Conservation (phyloP, 2,329 filamentous ascomycete genomes). For the Trichoderma polysporum region DNA sequence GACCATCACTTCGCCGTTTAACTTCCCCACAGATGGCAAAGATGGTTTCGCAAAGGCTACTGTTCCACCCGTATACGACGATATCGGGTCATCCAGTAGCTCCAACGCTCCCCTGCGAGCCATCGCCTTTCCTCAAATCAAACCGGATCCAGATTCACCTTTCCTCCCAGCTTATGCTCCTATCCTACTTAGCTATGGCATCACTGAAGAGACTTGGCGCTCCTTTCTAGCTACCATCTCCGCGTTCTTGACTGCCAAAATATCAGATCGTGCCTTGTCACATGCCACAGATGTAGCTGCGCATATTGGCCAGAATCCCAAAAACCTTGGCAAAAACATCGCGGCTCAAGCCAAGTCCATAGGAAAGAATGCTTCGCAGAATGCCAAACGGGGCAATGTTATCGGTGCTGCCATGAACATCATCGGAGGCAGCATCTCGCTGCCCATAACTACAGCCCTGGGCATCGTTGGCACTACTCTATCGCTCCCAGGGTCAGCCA, state of each 20-base stretch:
- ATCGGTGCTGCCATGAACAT: slow-evolving; percentile 39
- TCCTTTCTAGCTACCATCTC: slow-evolving; percentile 43
- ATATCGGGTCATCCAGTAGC: slow-evolving; percentile 23
- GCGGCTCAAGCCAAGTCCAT: slow-evolving; percentile 38
- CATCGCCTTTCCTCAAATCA: slow-evolving; percentile 44
- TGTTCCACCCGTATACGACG: slow-evolving; percentile 25
- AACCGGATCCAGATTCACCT: slow-evolving; percentile 35
- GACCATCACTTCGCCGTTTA: slow-evolving; percentile 35
- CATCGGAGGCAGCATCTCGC: slow-evolving; percentile 39
- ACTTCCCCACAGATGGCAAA: slow-evolving; percentile 32
- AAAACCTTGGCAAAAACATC: slow-evolving; percentile 38
- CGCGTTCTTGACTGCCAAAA: slow-evolving; percentile 46
- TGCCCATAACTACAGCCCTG: slow-evolving; percentile 41
- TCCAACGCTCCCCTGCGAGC: slow-evolving; percentile 26
- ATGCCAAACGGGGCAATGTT: slow-evolving; percentile 41
- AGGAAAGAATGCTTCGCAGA: slow-evolving; percentile 36
- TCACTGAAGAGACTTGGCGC: slow-evolving; percentile 36
- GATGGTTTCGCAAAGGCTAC: background rate
- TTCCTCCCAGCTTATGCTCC: slow-evolving; percentile 43
- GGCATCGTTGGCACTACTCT: slow-evolving; percentile 37
- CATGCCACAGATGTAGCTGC: slow-evolving; percentile 44
- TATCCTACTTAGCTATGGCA: slow-evolving; percentile 39
- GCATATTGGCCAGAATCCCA: slow-evolving; percentile 38
- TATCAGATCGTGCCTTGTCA: slow-evolving; percentile 43
- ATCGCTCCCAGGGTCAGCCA: slow-evolving; percentile 36